These are phyloP conservation scores for Geotrichum bryndzae DNA, from an alignment of 1,139 yeast genomes.

Conservation along the genomic window DNA sequence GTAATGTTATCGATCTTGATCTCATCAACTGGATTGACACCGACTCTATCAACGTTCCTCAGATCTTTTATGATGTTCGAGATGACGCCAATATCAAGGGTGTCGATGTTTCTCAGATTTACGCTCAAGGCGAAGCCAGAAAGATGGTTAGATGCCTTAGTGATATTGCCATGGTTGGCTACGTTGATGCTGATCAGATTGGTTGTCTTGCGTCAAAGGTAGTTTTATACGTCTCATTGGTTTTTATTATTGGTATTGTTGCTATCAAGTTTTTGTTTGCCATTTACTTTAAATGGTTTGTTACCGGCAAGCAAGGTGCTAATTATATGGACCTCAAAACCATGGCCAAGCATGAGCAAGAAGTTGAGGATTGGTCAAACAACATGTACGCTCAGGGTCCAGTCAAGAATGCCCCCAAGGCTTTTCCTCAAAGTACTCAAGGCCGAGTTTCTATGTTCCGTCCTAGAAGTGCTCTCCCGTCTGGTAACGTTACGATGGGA, in stretches of 20 bases:
- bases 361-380: slow-evolving; percentile 76
- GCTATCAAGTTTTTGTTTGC: slow-evolving; percentile 74
- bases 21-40: slow-evolving; percentile 66
- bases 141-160: slow-evolving; percentile 73
- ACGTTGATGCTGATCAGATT: slow-evolving; percentile 78
- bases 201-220: slow-evolving; percentile 94
- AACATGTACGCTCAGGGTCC: slow-evolving; percentile 50
- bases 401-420: slow-evolving; percentile 32
- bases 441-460: slow-evolving; percentile 28
- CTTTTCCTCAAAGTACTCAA: slow-evolving; percentile 37
- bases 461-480: slow-evolving; percentile 15
- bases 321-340: slow-evolving; percentile 50
- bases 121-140: slow-evolving; percentile 64
- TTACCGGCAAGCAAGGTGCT: slow-evolving; percentile 78
- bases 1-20: slow-evolving; percentile 76
- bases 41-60: slow-evolving; percentile 68
- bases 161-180: slow-evolving; percentile 87
- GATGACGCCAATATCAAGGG: slow-evolving; percentile 57
- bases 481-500: slow-evolving; percentile 34
- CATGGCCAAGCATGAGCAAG: slow-evolving; percentile 49
- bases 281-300: slow-evolving; percentile 79
- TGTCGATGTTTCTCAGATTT: slow-evolving; percentile 70
- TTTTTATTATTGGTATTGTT: slow-evolving; percentile 78
- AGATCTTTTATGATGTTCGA: slow-evolving; percentile 56
- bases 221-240: slow-evolving; percentile 72